These are phyloP conservation scores for Podospora australis DNA, from an alignment of 495 filamentous ascomycete genomes.

Conservation along the genomic window DNA sequence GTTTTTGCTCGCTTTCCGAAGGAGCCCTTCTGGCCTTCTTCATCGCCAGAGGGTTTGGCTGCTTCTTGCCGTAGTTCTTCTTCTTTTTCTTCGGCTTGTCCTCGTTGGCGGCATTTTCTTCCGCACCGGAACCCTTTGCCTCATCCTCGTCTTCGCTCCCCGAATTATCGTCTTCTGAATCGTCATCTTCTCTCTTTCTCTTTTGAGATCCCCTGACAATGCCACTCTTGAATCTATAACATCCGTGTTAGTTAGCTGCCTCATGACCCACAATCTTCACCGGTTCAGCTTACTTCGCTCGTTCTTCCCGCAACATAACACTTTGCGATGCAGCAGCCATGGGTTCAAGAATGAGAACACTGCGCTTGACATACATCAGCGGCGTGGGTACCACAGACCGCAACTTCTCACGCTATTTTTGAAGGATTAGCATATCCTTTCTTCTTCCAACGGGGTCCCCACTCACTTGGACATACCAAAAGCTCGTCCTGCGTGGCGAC, in stretches of 20 bases:
- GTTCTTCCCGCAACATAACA: slow-evolving; percentile 62
- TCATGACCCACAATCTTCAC: neutral
- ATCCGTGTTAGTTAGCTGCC: slow-evolving; percentile 9
- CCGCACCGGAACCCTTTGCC: slow-evolving; percentile 13
- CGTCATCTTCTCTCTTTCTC: slow-evolving; percentile 50
- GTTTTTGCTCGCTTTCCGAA: slow-evolving; percentile 6
- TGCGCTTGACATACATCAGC: slow-evolving; percentile 73
- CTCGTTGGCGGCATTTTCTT: slow-evolving; percentile 20
- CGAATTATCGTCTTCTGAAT: slow-evolving; percentile 23
- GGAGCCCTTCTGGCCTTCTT: slow-evolving; percentile 54
- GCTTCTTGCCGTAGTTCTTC: slow-evolving; percentile 59
- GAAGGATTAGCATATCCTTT: slow-evolving; percentile 1
- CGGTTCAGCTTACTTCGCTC: slow-evolving; percentile 59
- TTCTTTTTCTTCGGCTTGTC: slow-evolving; percentile 51
- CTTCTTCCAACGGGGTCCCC: neutral
- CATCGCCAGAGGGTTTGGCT: slow-evolving; percentile 81
- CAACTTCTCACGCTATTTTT: slow-evolving; percentile 20
- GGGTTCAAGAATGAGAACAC: slow-evolving; percentile 79
- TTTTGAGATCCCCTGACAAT: slow-evolving; percentile 29
- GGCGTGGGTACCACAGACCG: slow-evolving; percentile 30
- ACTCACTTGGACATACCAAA: slow-evolving; percentile 16
- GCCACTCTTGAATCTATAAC: slow-evolving; percentile 21
- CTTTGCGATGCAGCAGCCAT: slow-evolving; percentile 61
- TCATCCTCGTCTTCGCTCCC: slow-evolving; percentile 19
- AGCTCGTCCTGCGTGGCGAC: slow-evolving; percentile 65